Conservation (phyloP, 208 protist species). For the Acanthamoeba healyi region DNA sequence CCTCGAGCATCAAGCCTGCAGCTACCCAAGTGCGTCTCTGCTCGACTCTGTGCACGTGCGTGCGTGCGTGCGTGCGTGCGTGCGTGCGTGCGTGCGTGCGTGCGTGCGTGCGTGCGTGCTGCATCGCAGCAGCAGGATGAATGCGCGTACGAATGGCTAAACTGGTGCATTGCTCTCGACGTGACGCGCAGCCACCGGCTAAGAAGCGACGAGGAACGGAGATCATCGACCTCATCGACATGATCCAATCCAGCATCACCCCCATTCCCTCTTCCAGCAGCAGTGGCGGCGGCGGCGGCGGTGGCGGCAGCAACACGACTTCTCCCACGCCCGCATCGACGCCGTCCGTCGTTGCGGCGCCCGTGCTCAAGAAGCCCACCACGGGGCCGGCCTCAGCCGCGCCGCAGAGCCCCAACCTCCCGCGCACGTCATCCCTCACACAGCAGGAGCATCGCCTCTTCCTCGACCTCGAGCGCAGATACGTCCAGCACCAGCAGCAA, state of each 20-base stretch:
- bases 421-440: conserved; percentile 34
- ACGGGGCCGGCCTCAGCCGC: neutral
- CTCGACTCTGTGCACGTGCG: too few species aligned
- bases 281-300: neutral
- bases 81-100: too few species aligned
- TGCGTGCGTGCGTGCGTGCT: too few species aligned
- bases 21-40: neutral
- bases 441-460: conserved; percentile 47
- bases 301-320: neutral
- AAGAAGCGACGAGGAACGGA: conserved; percentile 37
- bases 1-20: neutral
- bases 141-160: too few species aligned
- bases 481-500: conserved; percentile 42
- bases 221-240: conserved; percentile 58
- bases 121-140: too few species aligned
- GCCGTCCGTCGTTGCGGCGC: neutral
- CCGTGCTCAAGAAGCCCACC: neutral
- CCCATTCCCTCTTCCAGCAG: neutral
- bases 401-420: neutral
- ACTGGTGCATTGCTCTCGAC: too few species aligned
- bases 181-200: neutral
- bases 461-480: conserved; percentile 42
- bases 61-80: too few species aligned
- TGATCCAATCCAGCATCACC: conserved; percentile 67
- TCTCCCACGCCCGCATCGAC: neutral